A percentile compares a stretch with the other conserved stretches of the same genome.
Evolutionary conservation across 441 rosid species (phyloP).

Genomic region (Corymbia citriodora): DNA sequence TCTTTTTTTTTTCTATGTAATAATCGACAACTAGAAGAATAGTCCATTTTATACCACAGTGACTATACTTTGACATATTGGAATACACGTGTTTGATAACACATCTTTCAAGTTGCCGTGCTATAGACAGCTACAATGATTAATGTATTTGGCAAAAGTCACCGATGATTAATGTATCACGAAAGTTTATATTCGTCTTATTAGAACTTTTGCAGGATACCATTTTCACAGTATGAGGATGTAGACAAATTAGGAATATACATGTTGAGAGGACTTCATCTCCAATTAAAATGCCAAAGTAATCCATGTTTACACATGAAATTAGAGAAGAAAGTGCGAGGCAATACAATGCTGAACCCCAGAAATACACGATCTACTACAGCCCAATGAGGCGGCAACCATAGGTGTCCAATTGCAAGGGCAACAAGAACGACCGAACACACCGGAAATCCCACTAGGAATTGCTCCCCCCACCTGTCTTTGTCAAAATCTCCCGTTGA

Average conservation of each 20-base stretch:
- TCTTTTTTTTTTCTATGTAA: background rate
- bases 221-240: background rate
- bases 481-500: conserved; percentile 24
- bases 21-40: background rate
- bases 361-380: background rate
- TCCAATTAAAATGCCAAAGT: background rate
- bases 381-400: background rate
- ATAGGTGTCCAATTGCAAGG: conserved; percentile 26
- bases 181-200: background rate
- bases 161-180: background rate
- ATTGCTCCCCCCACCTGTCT: conserved; percentile 13
- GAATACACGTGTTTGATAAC: background rate
- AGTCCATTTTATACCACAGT: background rate
- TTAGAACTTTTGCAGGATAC: background rate
- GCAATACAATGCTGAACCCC: background rate
- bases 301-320: background rate
- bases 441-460: conserved; percentile 30
- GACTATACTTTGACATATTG: background rate
- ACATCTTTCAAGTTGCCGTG: background rate
- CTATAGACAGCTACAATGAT: background rate
- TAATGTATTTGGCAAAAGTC: background rate
- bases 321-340: background rate
- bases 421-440: conserved; percentile 29
- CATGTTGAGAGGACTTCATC: background rate
- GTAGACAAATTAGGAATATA: background rate